Evolutionary conservation across 2,329 filamentous ascomycete genomes (phyloP).

Genomic region (Graphium sp.): DNA sequence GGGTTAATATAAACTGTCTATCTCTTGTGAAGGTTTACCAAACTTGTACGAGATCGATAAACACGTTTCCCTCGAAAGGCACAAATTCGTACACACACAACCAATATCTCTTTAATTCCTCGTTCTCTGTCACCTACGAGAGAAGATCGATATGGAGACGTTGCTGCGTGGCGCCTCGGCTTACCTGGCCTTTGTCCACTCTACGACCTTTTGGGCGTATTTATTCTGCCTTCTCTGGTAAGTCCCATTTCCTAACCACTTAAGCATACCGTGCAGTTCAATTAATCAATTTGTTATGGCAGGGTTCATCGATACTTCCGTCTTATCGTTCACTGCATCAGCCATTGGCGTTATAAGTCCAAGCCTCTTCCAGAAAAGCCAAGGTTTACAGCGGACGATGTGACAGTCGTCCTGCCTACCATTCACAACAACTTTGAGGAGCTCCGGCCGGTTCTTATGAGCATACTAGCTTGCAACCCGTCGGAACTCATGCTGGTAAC

Average conservation of each 20-base stretch:
- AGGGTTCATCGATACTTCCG: slow-evolving; percentile 82
- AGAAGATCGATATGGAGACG: no score
- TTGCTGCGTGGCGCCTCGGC: no score
- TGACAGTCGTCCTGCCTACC: slow-evolving; percentile 86
- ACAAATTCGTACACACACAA: no score
- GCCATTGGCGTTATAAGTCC: slow-evolving; percentile 76
- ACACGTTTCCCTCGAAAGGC: no score
- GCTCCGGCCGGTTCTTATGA: slow-evolving; percentile 63
- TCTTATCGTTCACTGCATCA: slow-evolving; percentile 67
- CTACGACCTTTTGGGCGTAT: slow-evolving; percentile 28
- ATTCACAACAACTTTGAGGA: slow-evolving; percentile 79
- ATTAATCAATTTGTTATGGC: not conserved
- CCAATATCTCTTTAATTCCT: no score
- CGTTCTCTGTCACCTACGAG: no score
- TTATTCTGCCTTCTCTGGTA: slow-evolving; percentile 29
- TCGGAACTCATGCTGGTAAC: slow-evolving; percentile 72
- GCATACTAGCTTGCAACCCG: slow-evolving; percentile 54
- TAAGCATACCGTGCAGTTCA: not conserved
- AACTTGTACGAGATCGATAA: no score
- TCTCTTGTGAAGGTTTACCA: no score
- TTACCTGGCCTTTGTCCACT: slow-evolving; percentile 22
- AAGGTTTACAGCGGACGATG: slow-evolving; percentile 64
- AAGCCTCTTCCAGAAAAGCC: slow-evolving; percentile 70
- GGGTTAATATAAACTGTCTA: no score
- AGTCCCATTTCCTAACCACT: slow-evolving; percentile 9